Conservation (phyloP, 2,329 filamentous ascomycete species). For the Ophiostoma ips region DNA sequence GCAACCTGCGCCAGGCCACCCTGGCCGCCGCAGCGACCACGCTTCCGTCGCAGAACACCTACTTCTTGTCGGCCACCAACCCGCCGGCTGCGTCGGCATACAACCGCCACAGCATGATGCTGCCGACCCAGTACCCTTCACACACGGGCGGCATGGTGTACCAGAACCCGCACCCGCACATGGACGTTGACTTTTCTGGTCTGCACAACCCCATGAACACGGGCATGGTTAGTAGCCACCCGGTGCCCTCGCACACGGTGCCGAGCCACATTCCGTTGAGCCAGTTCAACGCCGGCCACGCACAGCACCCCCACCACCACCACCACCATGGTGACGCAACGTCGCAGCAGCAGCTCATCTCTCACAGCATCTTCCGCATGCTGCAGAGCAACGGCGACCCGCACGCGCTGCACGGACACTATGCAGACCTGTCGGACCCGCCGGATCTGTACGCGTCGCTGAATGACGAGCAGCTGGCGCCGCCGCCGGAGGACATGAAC, state of each 20-base stretch:
- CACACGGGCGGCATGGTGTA: constrained; percentile 20
- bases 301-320: constrained; percentile 26
- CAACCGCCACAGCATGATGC: constrained; percentile 43
- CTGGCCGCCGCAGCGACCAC: constrained; percentile 28
- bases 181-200: constrained; percentile 6
- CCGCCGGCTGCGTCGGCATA: constrained; percentile 31
- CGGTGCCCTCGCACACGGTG: constrained; percentile 6
- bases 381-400: constrained; percentile 62
- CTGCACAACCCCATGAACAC: not conserved
- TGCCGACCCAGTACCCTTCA: constrained; percentile 40
- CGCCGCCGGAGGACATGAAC: constrained; percentile 70
- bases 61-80: constrained; percentile 33
- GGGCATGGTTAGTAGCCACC: not conserved
- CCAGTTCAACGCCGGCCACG: constrained; percentile 17
- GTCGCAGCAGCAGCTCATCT: constrained; percentile 47
- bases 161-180: constrained; percentile 8
- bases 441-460: constrained; percentile 66
- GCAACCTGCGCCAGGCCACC: constrained; percentile 39
- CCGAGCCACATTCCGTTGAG: constrained; percentile 8
- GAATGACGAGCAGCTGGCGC: constrained; percentile 57
- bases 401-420: constrained; percentile 53
- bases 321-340: constrained; percentile 37
- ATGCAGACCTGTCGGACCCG: constrained; percentile 58
- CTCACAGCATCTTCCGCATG: constrained; percentile 59
- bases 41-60: constrained; percentile 37